A percentile compares a stretch with the other conserved stretches of the same genome.
Conservation (phyloP, 305 asterid species). For the Fraxinus sp. region DNA sequence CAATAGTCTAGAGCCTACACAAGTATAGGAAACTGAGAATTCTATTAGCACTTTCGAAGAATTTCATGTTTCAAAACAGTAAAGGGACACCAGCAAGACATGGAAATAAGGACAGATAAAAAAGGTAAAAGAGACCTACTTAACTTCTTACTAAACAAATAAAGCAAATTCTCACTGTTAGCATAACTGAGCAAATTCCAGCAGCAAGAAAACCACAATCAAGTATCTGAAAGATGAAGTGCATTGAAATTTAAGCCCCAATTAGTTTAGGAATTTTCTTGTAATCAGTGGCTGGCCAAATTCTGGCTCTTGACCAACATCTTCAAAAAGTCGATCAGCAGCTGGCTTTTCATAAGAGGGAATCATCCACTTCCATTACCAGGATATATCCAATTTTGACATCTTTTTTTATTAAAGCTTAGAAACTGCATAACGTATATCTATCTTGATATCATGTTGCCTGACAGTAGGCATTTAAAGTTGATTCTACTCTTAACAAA, state of each 20-base stretch:
- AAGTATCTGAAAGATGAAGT: constrained; percentile 8
- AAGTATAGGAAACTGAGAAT: constrained; percentile 7
- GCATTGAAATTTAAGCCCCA: constrained; percentile 8
- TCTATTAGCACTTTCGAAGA: neutral
- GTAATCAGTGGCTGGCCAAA: neutral
- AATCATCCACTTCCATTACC: neutral
- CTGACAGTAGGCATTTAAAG: neutral
- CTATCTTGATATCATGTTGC: neutral
- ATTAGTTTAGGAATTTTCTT: neutral
- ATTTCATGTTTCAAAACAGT: constrained; percentile 7
- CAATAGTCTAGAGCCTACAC: constrained; percentile 79
- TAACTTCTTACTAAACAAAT: neutral
- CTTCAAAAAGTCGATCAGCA: neutral
- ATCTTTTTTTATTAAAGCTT: constrained; percentile 5
- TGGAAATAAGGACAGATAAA: neutral
- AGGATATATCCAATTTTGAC: neutral
- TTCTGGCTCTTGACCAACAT: neutral
- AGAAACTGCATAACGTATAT: neutral
- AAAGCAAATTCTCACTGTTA: constrained; percentile 10
- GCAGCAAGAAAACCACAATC: neutral
- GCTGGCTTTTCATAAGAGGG: neutral
- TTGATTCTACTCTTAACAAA: neutral
- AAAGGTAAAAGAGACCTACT: neutral
- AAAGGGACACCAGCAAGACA: neutral
- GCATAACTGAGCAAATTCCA: constrained; percentile 6